Evolutionary conservation across 148 eudicot genomes (phyloP).

Genomic region (Agrostemma githago): DNA sequence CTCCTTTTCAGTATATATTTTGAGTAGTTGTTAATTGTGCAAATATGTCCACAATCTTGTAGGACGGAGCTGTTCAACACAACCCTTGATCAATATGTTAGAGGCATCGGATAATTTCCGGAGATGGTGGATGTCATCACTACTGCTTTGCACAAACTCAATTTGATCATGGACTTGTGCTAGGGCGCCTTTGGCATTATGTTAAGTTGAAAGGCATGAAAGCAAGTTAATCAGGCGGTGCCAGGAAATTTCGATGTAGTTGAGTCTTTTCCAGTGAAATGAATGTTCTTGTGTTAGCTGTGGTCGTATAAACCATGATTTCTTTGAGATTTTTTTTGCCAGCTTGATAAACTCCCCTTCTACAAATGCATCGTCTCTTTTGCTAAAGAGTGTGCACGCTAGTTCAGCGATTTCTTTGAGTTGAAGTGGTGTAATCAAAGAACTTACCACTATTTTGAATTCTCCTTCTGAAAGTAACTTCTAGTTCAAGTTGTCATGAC

Average conservation of each 20-base stretch:
- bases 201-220: neutral
- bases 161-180: neutral
- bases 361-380: too few species aligned
- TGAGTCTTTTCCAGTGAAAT: neutral
- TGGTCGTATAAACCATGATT: too few species aligned
- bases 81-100: constrained; percentile 86
- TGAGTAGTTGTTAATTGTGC: neutral
- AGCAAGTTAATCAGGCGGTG: neutral
- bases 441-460: too few species aligned
- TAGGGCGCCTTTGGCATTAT: neutral
- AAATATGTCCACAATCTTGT: constrained; percentile 22
- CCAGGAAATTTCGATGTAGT: neutral
- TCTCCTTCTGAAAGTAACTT: too few species aligned
- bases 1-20: neutral
- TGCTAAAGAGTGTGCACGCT: too few species aligned
- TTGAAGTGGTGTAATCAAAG: too few species aligned
- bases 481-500: too few species aligned
- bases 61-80: constrained; percentile 80
- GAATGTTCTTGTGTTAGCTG: neutral
- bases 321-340: too few species aligned
- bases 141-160: neutral
- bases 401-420: too few species aligned
- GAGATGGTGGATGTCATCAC: neutral
- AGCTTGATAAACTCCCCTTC: too few species aligned
- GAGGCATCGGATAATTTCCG: constrained; percentile 65